These are phyloP conservation scores for Macaranga tanarius DNA, from an alignment of 441 rosid species.

Conservation along the genomic window DNA sequence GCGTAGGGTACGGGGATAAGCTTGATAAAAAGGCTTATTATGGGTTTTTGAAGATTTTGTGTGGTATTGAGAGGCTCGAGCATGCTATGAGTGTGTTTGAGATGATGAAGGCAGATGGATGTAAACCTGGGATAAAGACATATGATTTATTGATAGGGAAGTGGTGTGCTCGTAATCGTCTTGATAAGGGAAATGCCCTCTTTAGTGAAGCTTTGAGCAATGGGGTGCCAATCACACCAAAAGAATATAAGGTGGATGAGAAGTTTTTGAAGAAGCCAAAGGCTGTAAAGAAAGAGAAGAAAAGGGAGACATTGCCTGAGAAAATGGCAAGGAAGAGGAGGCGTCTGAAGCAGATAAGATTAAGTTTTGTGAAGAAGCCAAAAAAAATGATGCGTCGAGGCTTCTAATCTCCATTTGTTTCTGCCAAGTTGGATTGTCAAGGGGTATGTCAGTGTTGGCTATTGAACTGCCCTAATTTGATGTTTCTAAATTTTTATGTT, in stretches of 20 bases:
- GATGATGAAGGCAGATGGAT: conserved; percentile 73
- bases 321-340: conserved; percentile 87
- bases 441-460: conserved; percentile 9
- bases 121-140: conserved; percentile 71
- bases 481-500: background rate
- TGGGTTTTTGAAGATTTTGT: conserved; percentile 67
- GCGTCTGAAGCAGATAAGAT: conserved; percentile 70
- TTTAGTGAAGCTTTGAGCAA: conserved; percentile 59
- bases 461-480: conserved; percentile 6
- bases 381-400: conserved; percentile 40
- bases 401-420: conserved; percentile 12
- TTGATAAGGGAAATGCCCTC: conserved; percentile 71
- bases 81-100: conserved; percentile 79
- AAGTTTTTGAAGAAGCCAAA: conserved; percentile 60
- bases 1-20: conserved; percentile 51
- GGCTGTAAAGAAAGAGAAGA: conserved; percentile 63
- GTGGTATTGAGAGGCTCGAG: conserved; percentile 94
- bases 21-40: conserved; percentile 67
- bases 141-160: conserved; percentile 81
- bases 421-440: background rate
- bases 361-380: conserved; percentile 93
- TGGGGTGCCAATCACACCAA: conserved; percentile 66
- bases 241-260: conserved; percentile 63
- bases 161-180: conserved; percentile 61
- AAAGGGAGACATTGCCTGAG: conserved; percentile 91